A percentile compares a stretch with the other conserved stretches of the same genome.
phyloP scores from a whole-genome alignment of 140 eudicot species.

The Cichorium intybus region DNA sequence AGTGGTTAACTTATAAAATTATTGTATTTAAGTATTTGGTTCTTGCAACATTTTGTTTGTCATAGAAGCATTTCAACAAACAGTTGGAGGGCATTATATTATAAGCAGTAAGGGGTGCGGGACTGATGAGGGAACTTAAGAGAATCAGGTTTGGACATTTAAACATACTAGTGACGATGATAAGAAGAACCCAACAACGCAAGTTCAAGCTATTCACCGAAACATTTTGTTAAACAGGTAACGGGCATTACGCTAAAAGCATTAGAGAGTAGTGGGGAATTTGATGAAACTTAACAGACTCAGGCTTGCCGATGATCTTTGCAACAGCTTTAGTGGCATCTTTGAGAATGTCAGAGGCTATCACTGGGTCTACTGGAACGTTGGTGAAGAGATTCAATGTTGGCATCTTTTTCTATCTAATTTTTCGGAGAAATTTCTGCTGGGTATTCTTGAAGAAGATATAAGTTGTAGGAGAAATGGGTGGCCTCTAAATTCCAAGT shows the following conservation, averaged over 20 bases:
- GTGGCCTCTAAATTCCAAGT: conserved; percentile 7
- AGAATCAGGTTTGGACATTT: too few species aligned
- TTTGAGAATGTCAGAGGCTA: conserved; percentile 86
- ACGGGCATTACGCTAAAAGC: conserved; percentile 9
- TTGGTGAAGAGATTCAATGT: conserved; percentile 79
- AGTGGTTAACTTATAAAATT: not conserved
- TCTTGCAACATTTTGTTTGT: too few species aligned
- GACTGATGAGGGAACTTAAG: too few species aligned
- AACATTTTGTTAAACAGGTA: conserved; percentile 49
- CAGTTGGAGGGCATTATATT: too few species aligned
- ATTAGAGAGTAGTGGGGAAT: too few species aligned
- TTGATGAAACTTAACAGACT: conserved; percentile 67
- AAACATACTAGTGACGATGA: too few species aligned
- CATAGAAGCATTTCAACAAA: too few species aligned
- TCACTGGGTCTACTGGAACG: conserved; percentile 74
- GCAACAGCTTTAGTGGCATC: conserved; percentile 98
- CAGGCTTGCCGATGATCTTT: conserved; percentile 94
- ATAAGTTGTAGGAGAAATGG: not conserved
- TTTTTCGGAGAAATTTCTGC: not conserved
- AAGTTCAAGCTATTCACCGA: conserved; percentile 7
- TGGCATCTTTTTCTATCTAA: conserved; percentile 49
- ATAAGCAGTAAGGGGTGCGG: too few species aligned
- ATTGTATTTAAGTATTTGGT: not conserved
- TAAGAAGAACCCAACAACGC: too few species aligned
- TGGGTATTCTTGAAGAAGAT: not conserved